A percentile compares a stretch with the other conserved stretches of the same genome.
phyloP scores from a whole-genome alignment of 352 stramenopile genomes.

The Phytopythium helicoides region DNA sequence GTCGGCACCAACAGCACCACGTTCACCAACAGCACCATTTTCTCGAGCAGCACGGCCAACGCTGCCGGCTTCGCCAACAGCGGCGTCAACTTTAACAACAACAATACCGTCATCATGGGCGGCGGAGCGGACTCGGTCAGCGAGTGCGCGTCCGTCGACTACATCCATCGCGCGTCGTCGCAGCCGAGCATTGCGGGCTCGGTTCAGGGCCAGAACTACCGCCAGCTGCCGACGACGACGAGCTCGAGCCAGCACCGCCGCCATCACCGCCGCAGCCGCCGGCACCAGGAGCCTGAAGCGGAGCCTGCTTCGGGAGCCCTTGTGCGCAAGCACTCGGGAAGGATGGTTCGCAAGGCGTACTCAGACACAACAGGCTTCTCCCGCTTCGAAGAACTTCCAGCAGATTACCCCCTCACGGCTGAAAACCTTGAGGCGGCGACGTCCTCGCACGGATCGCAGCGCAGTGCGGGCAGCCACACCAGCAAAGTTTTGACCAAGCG shows the following conservation, averaged over 20 bases:
- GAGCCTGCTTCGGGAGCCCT: conserved; percentile 22
- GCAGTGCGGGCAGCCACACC: background rate
- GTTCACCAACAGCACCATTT: conserved; percentile 21
- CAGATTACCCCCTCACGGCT: conserved; percentile 24
- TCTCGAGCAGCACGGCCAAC: conserved; percentile 31
- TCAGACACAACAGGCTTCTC: conserved; percentile 6
- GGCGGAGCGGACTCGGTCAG: conserved; percentile 26
- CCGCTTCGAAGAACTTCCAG: conserved; percentile 22
- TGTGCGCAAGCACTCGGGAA: conserved; percentile 54
- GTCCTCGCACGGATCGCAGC: background rate
- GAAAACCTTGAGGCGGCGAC: conserved; percentile 9
- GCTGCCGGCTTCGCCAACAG: conserved; percentile 5
- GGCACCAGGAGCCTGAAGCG: conserved; percentile 1
- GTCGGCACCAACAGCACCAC: conserved; percentile 25
- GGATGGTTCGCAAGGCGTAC: conserved; percentile 41
- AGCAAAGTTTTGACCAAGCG: background rate
- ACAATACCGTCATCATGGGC: conserved; percentile 36
- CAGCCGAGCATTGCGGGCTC: conserved; percentile 1
- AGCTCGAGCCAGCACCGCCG: conserved; percentile 3
- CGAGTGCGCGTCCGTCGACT: conserved; percentile 29
- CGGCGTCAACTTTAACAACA: conserved; percentile 14
- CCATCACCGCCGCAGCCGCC: conserved; percentile 5
- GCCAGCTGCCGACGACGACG: background rate
- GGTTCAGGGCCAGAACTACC: background rate
- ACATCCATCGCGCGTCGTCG: conserved; percentile 18